Evolutionary conservation across 768 basidiomycete species (phyloP), one percentile per base, ranked within the genome.

Genomic region (Russula compacta): DNA sequence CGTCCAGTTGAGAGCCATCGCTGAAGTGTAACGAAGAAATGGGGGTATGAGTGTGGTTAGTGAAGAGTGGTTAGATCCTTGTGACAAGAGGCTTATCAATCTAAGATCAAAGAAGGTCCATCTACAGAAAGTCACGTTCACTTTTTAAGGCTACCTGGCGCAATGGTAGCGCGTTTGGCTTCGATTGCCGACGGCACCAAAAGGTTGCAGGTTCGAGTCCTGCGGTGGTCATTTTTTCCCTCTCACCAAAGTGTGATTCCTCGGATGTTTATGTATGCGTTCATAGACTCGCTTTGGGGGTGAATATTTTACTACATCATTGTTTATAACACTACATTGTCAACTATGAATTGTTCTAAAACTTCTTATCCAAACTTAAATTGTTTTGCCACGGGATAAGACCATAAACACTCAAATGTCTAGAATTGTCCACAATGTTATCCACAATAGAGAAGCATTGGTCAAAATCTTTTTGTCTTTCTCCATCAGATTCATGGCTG

Each of bases 161-260:
- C 87, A 89, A 89, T 89, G 87, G 87, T 88, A 89, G 87, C 87
- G 87, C 87, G 86, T 89, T 87, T 89, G 87, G 87, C 87, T 89
- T 89, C 87, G 86, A 87, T 81, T 68, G 84, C 83, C 77, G 66
- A 74, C 76, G 74, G 83, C 64, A 90, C 87, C 88, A 89, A 88
- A 86, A 89, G 89, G 88, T 85, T 90, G 88, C 87, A 90, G 88
- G 89, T 90, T 90, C 88, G 87, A 90, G 86, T 87, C 88, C 88
- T 89, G 88, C 86, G 84, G 86, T 86, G 84, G 59, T 65, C 64
- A 65, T 63, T 63, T 64, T 53, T 46, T 12, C 21, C 17, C 4
- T 29, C 3, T 7, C 21, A 5, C 14, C 14, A 2, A 4, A 6
- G n/a, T 6, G 2, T 4, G 1, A 38, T 9, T 9, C 15, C 19